Percentiles rank a stretch among this genome's conserved stretches.
Conservation (phyloP, 371 early-diverging fungal genomes). For the Chytridiales sp. region DNA sequence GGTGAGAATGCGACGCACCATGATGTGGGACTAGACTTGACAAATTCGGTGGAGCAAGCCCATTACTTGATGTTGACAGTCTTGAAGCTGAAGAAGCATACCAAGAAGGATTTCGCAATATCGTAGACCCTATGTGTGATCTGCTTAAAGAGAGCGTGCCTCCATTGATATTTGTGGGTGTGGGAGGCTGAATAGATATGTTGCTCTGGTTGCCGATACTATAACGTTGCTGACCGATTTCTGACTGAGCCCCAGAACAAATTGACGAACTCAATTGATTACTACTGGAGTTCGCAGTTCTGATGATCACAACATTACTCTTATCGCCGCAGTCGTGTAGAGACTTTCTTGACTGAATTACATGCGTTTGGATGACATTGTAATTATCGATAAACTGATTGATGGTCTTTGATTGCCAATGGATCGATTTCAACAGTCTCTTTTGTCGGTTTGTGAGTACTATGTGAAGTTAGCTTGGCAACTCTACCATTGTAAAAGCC, state of each 20-base stretch:
- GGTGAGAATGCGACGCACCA: no score
- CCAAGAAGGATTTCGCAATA: no score
- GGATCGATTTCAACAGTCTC: conserved; percentile 42
- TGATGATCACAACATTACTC: no score
- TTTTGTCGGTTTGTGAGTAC: conserved; percentile 41
- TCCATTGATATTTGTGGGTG: no score
- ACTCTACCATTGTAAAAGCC: background rate
- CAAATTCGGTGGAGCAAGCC: no score
- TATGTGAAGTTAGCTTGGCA: background rate
- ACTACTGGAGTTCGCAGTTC: no score
- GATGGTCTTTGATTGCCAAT: conserved; percentile 44
- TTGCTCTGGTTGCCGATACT: background rate
- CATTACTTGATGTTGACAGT: no score
- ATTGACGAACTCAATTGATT: no score
- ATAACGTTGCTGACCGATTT: background rate
- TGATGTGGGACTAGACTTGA: no score
- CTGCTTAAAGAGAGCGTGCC: no score
- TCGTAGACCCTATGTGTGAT: no score
- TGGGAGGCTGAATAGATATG: background rate
- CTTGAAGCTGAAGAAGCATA: no score
- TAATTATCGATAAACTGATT: conserved; percentile 41
- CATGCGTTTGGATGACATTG: conserved; percentile 3
- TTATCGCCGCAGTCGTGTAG: background rate
- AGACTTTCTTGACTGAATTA: conserved; percentile 3
- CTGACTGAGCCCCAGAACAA: background rate